Percentiles rank a stretch among this genome's conserved stretches.
These are phyloP conservation scores for Erodium texanum DNA, from an alignment of 441 rosid species.

Conservation along the genomic window DNA sequence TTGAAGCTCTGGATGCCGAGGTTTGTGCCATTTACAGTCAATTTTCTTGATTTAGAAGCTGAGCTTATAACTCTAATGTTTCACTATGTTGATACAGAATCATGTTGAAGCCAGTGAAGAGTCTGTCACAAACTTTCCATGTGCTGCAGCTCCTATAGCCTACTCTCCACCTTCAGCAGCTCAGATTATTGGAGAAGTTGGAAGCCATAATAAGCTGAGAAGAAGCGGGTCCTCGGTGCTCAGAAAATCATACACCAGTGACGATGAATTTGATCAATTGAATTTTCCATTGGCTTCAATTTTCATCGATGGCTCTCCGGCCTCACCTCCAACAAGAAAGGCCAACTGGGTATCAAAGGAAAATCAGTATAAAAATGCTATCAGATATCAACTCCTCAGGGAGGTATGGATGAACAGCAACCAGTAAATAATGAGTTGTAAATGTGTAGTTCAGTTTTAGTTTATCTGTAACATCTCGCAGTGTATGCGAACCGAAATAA, in stretches of 20 bases:
- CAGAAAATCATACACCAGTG: slow-evolving; percentile 72
- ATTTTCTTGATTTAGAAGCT: no score
- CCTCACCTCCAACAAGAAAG: slow-evolving; percentile 27
- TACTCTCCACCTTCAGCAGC: slow-evolving; percentile 59
- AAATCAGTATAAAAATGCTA: slow-evolving; percentile 33
- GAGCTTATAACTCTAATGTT: not conserved
- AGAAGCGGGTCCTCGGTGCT: slow-evolving; percentile 58
- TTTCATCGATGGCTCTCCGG: slow-evolving; percentile 17
- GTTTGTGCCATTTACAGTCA: slow-evolving; percentile 23
- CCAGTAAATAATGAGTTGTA: slow-evolving; percentile 18
- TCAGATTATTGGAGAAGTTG: slow-evolving; percentile 39
- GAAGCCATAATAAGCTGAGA: slow-evolving; percentile 35
- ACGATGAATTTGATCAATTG: slow-evolving; percentile 82
- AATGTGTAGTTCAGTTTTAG: not conserved
- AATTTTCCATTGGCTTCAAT: slow-evolving; percentile 69
- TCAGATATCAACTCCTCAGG: slow-evolving; percentile 70
- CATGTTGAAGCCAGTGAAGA: slow-evolving; percentile 33
- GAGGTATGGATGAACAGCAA: slow-evolving; percentile 60
- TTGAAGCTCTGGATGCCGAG: slow-evolving; percentile 71
- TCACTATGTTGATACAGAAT: slow-evolving; percentile 33
- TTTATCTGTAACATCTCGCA: no score
- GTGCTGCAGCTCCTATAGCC: slow-evolving; percentile 47
- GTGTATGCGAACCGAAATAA: no score
- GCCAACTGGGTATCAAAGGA: slow-evolving; percentile 39
- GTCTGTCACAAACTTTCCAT: slow-evolving; percentile 42